A percentile compares a stretch with the other conserved stretches of the same genome.
Conservation (phyloP, 805 yeast genomes). For the Saccharomycopsis sp. region DNA sequence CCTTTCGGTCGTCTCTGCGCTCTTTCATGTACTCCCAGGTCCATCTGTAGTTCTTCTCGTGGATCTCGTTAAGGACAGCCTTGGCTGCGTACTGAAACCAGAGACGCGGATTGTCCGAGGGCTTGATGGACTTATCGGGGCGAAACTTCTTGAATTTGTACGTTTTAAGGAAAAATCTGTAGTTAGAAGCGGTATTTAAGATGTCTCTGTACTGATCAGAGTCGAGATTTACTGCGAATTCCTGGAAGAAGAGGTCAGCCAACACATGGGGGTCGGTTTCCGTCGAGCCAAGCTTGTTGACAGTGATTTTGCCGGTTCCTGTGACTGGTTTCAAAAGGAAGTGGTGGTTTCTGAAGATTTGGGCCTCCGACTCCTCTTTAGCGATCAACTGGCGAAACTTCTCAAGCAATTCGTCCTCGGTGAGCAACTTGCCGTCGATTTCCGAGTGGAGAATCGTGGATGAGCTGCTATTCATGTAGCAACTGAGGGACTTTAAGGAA, state of each 20-base stretch:
- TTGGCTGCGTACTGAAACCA: constrained; percentile 82
- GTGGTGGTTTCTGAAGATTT: constrained; percentile 32
- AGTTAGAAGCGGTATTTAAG: constrained; percentile 71
- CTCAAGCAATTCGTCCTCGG: constrained; percentile 38
- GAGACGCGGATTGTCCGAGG: constrained; percentile 55
- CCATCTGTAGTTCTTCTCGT: constrained; percentile 74
- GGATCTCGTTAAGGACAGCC: constrained; percentile 74
- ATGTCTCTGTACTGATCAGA: constrained; percentile 79
- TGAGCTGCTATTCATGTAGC: constrained; percentile 78
- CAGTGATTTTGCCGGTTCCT: constrained; percentile 75
- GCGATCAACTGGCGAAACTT: constrained; percentile 42
- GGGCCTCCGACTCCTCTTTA: constrained; percentile 23
- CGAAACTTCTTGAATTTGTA: constrained; percentile 65
- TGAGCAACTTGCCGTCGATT: constrained; percentile 21
- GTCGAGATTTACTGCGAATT: constrained; percentile 81
- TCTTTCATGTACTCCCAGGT: constrained; percentile 77
- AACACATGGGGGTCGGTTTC: constrained; percentile 61
- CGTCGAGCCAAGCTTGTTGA: constrained; percentile 75
- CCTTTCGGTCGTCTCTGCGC: constrained; percentile 65
- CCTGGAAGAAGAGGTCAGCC: constrained; percentile 75
- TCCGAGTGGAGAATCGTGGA: constrained; percentile 42
- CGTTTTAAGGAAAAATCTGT: constrained; percentile 72
- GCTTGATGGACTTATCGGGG: constrained; percentile 43
- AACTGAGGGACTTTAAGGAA: constrained; percentile 64
- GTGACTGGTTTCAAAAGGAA: constrained; percentile 79